Base-by-base conservation (phyloP, 495 filamentous ascomycete genomes). In the Penicillium cataractarum region DNA sequence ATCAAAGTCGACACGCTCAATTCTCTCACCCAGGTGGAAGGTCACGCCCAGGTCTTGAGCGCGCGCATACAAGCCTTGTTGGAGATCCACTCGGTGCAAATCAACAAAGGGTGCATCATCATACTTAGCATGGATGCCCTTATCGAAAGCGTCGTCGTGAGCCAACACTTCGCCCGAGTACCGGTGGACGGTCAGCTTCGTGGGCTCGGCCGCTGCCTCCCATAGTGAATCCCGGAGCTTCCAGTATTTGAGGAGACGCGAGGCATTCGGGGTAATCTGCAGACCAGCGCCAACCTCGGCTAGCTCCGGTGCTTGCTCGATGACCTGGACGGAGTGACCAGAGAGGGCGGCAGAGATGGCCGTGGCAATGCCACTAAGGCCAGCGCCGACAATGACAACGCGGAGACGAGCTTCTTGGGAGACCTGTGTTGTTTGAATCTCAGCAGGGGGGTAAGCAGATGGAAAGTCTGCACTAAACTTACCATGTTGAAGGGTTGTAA, bases 231-330 rank as follows among this genome's bases (percentile, higher is more conserved):
- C 67, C 12, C 75, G 74, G 1, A 89, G 75, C 7, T 80, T 73
- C 84, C 86, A 89, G 66, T 79, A 69, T 26, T 77, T 67, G 56
- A 87, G 77, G 0, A 87, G 76, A 17, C 80, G 78, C 3, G 78
- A 82, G 21, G 81, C 80, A 65, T 87, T 87, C 4, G 85, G 85
- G 2, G 84, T 85, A 54, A 87, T 76, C 66, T 87, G 85, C 0
- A 87, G 71, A 1, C 85, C 84, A 8, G 83, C 83, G 31, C 76
- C 73, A 22, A 72, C 69, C 66, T 89, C 86, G 31, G 79, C 82
- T n/a, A 90, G 78, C 31, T 83, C 80, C 49, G 76, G 71, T n/a
- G 87, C 86, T 54, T 82, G 76, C 68, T 92, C 89, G 52, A 91
- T 78, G 13, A 92, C 78, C 1, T 73, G 68, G 19, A 91, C 86